Percentiles rank a stretch among this genome's conserved stretches.
Evolutionary conservation across 257 asterid genomes (phyloP).

Genomic region (Nicotiana benthamiana): DNA sequence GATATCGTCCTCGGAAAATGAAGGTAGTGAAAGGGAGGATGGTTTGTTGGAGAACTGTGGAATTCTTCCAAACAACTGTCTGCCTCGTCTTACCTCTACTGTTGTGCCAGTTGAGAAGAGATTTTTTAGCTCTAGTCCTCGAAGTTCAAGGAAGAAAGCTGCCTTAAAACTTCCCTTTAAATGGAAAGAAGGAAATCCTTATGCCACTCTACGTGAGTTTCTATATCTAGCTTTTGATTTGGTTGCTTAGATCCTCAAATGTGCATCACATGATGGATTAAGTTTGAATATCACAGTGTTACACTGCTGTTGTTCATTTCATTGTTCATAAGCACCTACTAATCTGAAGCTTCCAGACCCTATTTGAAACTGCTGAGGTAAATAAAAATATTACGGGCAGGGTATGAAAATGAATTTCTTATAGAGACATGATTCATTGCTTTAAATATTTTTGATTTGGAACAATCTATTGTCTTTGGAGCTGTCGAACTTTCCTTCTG

Average conservation of each 20-base stretch:
- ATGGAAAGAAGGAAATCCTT: constrained; percentile 81
- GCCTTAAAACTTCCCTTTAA: constrained; percentile 59
- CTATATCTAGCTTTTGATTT: neutral
- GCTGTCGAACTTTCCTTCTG: neutral
- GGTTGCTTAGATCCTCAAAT: neutral
- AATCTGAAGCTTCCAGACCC: neutral
- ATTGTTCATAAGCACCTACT: neutral
- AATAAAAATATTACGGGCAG: neutral
- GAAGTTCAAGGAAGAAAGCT: constrained; percentile 57
- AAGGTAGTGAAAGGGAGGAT: constrained; percentile 34
- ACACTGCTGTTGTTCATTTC: neutral
- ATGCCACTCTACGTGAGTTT: constrained; percentile 52
- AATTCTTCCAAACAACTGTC: constrained; percentile 58
- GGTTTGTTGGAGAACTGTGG: constrained; percentile 67
- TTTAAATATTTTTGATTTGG: neutral
- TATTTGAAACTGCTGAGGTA: neutral
- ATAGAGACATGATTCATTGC: neutral
- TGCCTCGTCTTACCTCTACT: constrained; percentile 82
- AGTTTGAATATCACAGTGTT: neutral
- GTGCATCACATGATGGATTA: neutral
- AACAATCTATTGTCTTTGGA: neutral
- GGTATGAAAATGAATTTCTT: neutral
- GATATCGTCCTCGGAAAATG: constrained; percentile 36
- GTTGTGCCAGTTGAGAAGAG: constrained; percentile 56
- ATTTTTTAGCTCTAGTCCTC: constrained; percentile 62